These are phyloP conservation scores for Fusarium camptoceras DNA, from an alignment of 2,329 filamentous ascomycete genomes.

Conservation along the genomic window DNA sequence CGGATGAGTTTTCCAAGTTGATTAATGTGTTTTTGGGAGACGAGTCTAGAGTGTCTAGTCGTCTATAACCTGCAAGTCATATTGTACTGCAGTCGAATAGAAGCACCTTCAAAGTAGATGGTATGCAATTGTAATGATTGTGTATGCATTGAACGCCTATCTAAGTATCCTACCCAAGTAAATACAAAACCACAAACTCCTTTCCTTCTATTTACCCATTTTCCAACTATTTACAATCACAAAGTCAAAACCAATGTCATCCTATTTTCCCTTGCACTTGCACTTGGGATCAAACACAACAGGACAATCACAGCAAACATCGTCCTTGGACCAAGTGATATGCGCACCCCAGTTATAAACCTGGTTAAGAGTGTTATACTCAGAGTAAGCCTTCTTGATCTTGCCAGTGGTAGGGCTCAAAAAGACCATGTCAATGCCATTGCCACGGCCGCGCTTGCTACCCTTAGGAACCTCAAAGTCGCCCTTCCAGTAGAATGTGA, in stretches of 20 bases:
- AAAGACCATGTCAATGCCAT: constrained; percentile 41
- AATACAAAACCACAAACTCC: constrained; percentile 5
- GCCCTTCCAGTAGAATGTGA: constrained; percentile 41
- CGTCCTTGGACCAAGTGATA: constrained; percentile 35
- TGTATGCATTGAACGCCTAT: constrained; percentile 1
- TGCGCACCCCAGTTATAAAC: constrained; percentile 38
- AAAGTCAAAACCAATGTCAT: not conserved
- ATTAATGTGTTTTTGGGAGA: constrained; percentile 50
- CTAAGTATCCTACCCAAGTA: not conserved
- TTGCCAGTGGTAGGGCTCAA: constrained; percentile 25
- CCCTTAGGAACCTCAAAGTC: constrained; percentile 31
- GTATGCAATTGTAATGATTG: not conserved
- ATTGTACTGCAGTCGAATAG: not conserved
- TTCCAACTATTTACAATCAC: not conserved
- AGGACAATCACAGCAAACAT: constrained; percentile 38
- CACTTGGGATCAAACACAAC: constrained; percentile 32
- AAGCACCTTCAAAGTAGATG: accelerated
- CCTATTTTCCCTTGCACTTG: constrained; percentile 24
- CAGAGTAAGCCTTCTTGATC: constrained; percentile 31
- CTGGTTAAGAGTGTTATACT: constrained; percentile 44
- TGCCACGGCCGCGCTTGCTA: constrained; percentile 21
- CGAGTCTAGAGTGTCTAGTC: constrained; percentile 25
- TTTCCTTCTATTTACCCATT: constrained; percentile 9
- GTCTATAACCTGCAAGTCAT: constrained; percentile 12
- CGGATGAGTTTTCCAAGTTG: constrained; percentile 47